Conservation (phyloP, 106 monocot species). For the Ottelia alismoides region DNA sequence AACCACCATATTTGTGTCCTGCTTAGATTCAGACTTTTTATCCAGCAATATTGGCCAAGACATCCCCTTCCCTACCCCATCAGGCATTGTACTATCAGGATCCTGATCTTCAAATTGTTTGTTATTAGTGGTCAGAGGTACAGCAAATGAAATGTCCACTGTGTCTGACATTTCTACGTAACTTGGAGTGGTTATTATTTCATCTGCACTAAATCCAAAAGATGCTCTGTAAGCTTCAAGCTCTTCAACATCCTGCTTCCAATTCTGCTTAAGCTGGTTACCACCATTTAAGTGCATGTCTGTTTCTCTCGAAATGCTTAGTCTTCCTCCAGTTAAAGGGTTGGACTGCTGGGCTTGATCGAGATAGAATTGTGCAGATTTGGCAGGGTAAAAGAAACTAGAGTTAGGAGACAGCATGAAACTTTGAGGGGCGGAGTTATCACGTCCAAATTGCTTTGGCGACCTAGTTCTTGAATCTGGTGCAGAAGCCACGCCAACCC, state of each 20-base stretch:
- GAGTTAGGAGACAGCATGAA: constrained; percentile 37
- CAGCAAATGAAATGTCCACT: constrained; percentile 72
- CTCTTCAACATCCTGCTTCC: constrained; percentile 79
- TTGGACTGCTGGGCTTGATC: constrained; percentile 36
- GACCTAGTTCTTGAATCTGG: constrained; percentile 31
- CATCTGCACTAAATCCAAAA: constrained; percentile 95
- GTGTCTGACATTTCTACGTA: constrained; percentile 63
- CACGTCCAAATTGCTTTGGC: constrained; percentile 46
- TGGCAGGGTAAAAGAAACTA: constrained; percentile 53
- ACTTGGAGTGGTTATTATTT: constrained; percentile 50
- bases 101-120: constrained; percentile 13
- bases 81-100: constrained; percentile 9
- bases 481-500: constrained; percentile 38
- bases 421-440: constrained; percentile 33
- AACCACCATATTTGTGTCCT: too few relatives aligned
- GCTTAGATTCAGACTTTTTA: too few relatives aligned
- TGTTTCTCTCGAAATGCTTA: constrained; percentile 23
- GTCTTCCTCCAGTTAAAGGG: constrained; percentile 19
- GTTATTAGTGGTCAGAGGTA: constrained; percentile 33
- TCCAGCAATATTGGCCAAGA: too few relatives aligned
- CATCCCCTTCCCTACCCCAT: too few relatives aligned
- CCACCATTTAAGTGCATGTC: constrained; percentile 4
- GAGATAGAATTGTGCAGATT: constrained; percentile 68
- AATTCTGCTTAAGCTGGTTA: constrained; percentile 32
- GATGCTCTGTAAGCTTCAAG: constrained; percentile 96